phyloP scores from a whole-genome alignment of 345 rosid species.

The Boechera stricta region DNA sequence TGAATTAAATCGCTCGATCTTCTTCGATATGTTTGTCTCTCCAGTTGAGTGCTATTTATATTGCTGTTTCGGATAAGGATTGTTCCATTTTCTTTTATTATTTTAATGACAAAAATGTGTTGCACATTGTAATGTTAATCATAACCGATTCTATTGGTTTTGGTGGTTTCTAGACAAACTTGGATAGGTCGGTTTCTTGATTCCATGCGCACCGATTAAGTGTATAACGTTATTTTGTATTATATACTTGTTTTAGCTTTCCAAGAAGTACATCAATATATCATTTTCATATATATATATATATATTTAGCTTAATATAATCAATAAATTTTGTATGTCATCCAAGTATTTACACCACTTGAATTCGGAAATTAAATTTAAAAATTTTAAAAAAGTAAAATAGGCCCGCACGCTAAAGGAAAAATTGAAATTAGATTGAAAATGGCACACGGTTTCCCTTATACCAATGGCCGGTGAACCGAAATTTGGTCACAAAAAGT shows the following conservation, averaged over 20 bases:
- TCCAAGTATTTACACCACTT: no score
- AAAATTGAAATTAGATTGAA: no score
- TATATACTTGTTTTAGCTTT: neutral
- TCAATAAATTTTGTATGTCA: no score
- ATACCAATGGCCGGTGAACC: no score
- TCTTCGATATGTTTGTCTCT: neutral
- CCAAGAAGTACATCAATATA: neutral
- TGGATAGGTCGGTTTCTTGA: constrained; percentile 26
- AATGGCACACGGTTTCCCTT: no score
- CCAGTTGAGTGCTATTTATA: constrained; percentile 18
- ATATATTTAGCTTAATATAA: no score
- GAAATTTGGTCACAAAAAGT: no score
- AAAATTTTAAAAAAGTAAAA: no score
- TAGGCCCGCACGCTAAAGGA: no score
- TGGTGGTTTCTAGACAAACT: constrained; percentile 35
- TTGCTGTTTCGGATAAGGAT: constrained; percentile 40
- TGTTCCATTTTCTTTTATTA: neutral
- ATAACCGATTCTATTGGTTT: constrained; percentile 10
- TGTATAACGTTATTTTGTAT: neutral
- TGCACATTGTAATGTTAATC: neutral
- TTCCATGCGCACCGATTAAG: constrained; percentile 25
- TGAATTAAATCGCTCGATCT: constrained; percentile 5
- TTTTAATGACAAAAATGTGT: no score
- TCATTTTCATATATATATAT: no score
- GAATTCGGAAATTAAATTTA: no score